A percentile compares a stretch with the other conserved stretches of the same genome.
Conservation (phyloP, 2,329 filamentous ascomycete genomes). For the Fusarium devonianum region DNA sequence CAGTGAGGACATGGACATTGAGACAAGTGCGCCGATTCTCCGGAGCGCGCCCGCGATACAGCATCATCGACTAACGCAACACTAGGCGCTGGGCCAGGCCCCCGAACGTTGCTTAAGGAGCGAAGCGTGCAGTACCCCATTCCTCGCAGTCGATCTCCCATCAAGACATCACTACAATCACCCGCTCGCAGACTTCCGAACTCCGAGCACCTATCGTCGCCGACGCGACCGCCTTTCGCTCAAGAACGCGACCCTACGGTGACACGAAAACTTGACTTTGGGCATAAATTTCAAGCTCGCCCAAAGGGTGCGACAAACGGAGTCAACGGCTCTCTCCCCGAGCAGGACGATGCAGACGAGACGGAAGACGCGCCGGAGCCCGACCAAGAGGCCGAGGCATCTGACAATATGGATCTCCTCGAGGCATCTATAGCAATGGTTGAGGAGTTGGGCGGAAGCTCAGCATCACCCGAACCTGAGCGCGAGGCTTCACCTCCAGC, state of each 20-base stretch:
- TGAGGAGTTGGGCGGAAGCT: constrained; percentile 41
- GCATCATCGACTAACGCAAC: constrained; percentile 30
- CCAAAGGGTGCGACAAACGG: constrained; percentile 39
- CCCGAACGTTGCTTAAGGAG: constrained; percentile 59
- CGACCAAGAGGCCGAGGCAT: constrained; percentile 40
- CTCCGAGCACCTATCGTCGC: constrained; percentile 61
- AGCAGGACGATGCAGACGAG: constrained; percentile 41
- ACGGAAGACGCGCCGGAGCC: constrained; percentile 38
- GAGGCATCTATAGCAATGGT: constrained; percentile 56
- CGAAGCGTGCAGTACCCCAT: constrained; percentile 58
- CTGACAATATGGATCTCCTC: constrained; percentile 41
- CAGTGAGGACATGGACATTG: constrained; percentile 63
- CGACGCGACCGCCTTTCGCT: constrained; percentile 49
- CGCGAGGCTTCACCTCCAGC: constrained; percentile 2
- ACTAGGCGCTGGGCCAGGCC: constrained; percentile 61
- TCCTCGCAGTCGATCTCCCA: constrained; percentile 63
- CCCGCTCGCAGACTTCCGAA: constrained; percentile 69
- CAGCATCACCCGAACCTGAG: constrained; percentile 28
- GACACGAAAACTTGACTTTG: constrained; percentile 64
- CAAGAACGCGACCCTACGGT: constrained; percentile 52
- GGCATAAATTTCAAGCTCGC: constrained; percentile 22
- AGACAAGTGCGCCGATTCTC: constrained; percentile 51
- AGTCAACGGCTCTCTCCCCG: constrained; percentile 38
- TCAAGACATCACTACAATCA: constrained; percentile 66
- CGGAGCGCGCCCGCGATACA: background rate